Base-by-base conservation (phyloP, 2,329 filamentous ascomycete genomes). In the Fusarium sp. region DNA sequence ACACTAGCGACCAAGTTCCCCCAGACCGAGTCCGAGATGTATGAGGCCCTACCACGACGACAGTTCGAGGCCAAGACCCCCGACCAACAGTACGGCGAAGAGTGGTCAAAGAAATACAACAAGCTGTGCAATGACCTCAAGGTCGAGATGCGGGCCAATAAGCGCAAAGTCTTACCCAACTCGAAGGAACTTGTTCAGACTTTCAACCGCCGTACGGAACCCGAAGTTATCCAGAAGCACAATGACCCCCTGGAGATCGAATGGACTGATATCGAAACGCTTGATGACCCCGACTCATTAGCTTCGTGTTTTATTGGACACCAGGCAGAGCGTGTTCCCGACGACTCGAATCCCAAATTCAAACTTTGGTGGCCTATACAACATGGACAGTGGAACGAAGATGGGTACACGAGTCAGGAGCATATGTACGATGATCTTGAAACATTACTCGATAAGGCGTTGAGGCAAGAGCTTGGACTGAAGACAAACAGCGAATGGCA, bases 121-220 rank as follows among this genome's bases (percentile, higher is more conserved):
- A 92, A 92, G 79, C 93, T 96, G 92, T 94, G 91, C 69, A 91
- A 91, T 61, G 95, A 98, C 50, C 90, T 99, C 70, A 98, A 97
- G 83, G 85, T 92, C 6, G 93, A 94, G 58, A 97, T 98, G 94
- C 92, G 96, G 70, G 90, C 91, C 75, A 98, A 98, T 84, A 98
- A 98, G 87, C 92, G 94, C 80, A 93, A 97, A 81, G 95, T 98
- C 22, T 85, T 98, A 56, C 96, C 96, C n/a, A 98, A 98, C 81
- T 98, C 95, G 1, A 97, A 98, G 82, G 96, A 99, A 80, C 87
- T 98, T 66, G 96, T 98, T 3, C 91, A 95, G 74, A 98, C 98
- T 80, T 98, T 94, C 87, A 99, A 99, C 82, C 90, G 93, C 60
- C 90, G 94, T 54, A 93, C 91, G 2, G 91, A 93, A 39, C 92